These are phyloP conservation scores for Polysphondylium violaceum DNA, from an alignment of 78 protist genomes.

Conservation along the genomic window DNA sequence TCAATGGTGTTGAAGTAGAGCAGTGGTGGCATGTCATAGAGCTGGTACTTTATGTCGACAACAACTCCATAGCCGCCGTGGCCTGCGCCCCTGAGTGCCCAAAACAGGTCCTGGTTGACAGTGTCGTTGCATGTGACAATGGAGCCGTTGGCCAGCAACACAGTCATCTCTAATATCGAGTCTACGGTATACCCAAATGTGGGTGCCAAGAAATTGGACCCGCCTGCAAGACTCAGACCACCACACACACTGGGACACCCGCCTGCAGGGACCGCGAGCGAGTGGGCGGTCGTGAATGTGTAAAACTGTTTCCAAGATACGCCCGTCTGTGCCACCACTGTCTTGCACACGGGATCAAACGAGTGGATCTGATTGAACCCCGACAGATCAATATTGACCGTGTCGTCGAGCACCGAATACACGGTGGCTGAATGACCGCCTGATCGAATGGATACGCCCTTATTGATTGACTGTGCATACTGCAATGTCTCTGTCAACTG, in stretches of 20 bases:
- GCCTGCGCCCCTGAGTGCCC: slow-evolving; percentile 42
- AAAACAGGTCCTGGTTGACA: slow-evolving; percentile 5
- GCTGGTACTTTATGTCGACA: neutral
- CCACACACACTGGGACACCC: slow-evolving; percentile 49
- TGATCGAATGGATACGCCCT: slow-evolving; percentile 3
- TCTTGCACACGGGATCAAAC: neutral
- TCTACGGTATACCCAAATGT: slow-evolving; percentile 25
- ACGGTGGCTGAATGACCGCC: slow-evolving; percentile 51
- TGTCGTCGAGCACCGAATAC: slow-evolving; percentile 2
- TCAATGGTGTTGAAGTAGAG: neutral
- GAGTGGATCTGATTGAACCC: neutral
- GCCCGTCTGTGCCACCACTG: slow-evolving; percentile 16
- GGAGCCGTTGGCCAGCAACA: neutral
- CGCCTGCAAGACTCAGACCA: slow-evolving; percentile 45
- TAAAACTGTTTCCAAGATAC: slow-evolving; percentile 15
- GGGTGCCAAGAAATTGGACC: slow-evolving; percentile 20
- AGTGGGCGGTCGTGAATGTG: slow-evolving; percentile 3
- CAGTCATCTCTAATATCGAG: slow-evolving; percentile 1
- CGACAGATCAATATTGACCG: slow-evolving; percentile 37
- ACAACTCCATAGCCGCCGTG: slow-evolving; percentile 11
- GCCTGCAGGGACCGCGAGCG: slow-evolving; percentile 31
- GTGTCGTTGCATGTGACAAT: neutral
- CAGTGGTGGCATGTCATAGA: neutral
- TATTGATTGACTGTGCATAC: slow-evolving; percentile 1
- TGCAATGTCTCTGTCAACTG: slow-evolving; percentile 3